Evolutionary conservation across 192 early-diverging fungal genomes (phyloP).

Genomic region (Coemansia sp.): DNA sequence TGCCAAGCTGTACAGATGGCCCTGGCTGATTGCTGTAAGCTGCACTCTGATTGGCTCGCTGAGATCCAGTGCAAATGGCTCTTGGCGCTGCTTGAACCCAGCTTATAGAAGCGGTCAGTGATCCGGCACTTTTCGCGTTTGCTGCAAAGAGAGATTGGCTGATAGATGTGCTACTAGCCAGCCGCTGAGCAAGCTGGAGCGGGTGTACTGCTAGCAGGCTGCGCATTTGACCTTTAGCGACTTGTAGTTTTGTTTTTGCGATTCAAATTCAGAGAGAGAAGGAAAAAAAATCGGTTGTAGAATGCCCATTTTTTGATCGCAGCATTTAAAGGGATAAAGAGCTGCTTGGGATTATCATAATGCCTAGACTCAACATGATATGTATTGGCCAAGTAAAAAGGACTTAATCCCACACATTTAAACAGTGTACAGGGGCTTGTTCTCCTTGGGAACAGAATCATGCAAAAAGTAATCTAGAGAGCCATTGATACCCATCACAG

Average conservation of each 20-base stretch:
- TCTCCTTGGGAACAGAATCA: constrained; percentile 39
- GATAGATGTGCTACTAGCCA: neutral
- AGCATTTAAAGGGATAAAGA: too few relatives aligned
- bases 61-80: neutral
- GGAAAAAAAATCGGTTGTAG: too few relatives aligned
- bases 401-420: constrained; percentile 2
- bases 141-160: neutral
- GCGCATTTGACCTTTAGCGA: neutral
- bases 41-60: constrained; percentile 9
- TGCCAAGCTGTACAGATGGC: constrained; percentile 4
- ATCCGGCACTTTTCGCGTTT: neutral
- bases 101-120: neutral
- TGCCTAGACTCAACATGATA: too few relatives aligned
- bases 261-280: too few relatives aligned
- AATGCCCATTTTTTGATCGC: too few relatives aligned
- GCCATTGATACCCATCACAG: constrained; percentile 50
- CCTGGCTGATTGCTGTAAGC: neutral
- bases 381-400: too few relatives aligned
- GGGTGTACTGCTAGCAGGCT: neutral
- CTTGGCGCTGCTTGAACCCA: neutral
- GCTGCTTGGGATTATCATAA: too few relatives aligned
- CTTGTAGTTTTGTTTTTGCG: too few relatives aligned
- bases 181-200: neutral
- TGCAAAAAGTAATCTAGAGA: constrained; percentile 61
- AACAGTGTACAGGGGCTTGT: constrained; percentile 30